Percentiles rank a stretch among this genome's conserved stretches.
Conservation (phyloP, 2,329 filamentous ascomycete species). For the Aspergillus arachidicola region DNA sequence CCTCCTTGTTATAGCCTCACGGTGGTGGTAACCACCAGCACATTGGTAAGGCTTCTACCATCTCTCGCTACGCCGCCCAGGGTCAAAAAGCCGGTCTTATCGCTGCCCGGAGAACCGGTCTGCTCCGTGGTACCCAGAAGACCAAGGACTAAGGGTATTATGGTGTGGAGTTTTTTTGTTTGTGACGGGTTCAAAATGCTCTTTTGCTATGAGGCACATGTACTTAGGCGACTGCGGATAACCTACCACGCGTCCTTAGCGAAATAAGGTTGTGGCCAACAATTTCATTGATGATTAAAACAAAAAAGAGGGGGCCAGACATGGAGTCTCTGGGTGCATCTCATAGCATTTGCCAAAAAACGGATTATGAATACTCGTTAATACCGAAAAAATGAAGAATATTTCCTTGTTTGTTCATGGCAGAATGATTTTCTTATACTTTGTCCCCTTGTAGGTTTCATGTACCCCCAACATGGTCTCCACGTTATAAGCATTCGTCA, state of each 20-base stretch:
- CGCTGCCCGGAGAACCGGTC: slow-evolving; percentile 98
- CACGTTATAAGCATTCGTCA: background rate
- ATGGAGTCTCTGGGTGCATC: slow-evolving; percentile 20
- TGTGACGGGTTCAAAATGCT: slow-evolving; percentile 46
- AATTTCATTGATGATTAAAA: slow-evolving; percentile 35
- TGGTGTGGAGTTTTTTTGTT: slow-evolving; percentile 62
- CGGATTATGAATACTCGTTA: background rate
- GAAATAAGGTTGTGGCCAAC: slow-evolving; percentile 45
- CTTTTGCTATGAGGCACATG: slow-evolving; percentile 46
- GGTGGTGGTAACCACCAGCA: slow-evolving; percentile 99
- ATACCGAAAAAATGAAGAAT: slow-evolving; percentile 7
- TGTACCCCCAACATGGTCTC: background rate
- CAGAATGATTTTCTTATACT: background rate
- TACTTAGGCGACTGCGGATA: slow-evolving; percentile 45
- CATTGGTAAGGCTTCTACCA: slow-evolving; percentile 99
- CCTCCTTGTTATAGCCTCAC: slow-evolving; percentile 62
- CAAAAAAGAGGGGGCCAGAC: slow-evolving; percentile 32
- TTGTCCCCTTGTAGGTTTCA: background rate
- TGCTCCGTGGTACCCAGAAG: slow-evolving; percentile 99
- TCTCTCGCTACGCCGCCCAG: slow-evolving; percentile 94
- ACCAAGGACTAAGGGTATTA: slow-evolving; percentile 82
- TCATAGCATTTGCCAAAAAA: slow-evolving; percentile 6
- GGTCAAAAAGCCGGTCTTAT: slow-evolving; percentile 99
- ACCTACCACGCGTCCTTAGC: slow-evolving; percentile 42
- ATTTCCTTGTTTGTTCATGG: slow-evolving; percentile 4